A percentile compares a stretch with the other conserved stretches of the same genome.
These are phyloP conservation scores for Cladosporium sp. DNA, from an alignment of 2,329 filamentous ascomycete genomes.

Conservation along the genomic window DNA sequence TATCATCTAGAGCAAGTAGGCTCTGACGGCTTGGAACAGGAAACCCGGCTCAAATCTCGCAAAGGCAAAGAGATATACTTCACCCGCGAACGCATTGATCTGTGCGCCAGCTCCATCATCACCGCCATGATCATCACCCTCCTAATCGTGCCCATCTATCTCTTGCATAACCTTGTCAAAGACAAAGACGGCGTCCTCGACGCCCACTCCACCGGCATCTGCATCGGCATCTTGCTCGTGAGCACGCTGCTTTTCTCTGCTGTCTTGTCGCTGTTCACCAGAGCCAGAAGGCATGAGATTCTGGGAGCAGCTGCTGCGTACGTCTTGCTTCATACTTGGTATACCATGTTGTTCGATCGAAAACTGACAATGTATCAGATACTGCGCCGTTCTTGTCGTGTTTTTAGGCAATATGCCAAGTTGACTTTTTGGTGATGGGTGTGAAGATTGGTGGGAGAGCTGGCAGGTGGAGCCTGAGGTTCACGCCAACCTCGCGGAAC, in stretches of 20 bases:
- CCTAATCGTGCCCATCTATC: slow-evolving; percentile 25
- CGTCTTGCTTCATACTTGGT: slow-evolving; percentile 4
- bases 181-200: slow-evolving; percentile 7
- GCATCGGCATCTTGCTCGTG: slow-evolving; percentile 20
- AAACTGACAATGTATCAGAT: slow-evolving; percentile 7
- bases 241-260: slow-evolving; percentile 26
- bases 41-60: background rate
- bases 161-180: slow-evolving; percentile 23
- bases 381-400: slow-evolving; percentile 20
- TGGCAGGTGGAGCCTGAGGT: no score
- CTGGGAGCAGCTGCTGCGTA: slow-evolving; percentile 26
- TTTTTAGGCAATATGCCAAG: slow-evolving; percentile 18
- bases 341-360: background rate
- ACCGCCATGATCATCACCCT: slow-evolving; percentile 23
- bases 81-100: slow-evolving; percentile 19
- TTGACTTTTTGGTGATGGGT: no score
- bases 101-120: slow-evolving; percentile 21
- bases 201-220: slow-evolving; percentile 17
- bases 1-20: no score
- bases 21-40: background rate
- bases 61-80: slow-evolving; percentile 16
- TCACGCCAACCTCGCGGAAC: no score
- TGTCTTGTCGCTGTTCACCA: slow-evolving; percentile 23
- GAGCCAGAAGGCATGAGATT: slow-evolving; percentile 24
- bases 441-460: no score